A percentile compares a stretch with the other conserved stretches of the same genome.
Evolutionary conservation across 768 basidiomycete species (phyloP).

Genomic region (Porphyrellus cyaneotinctus): DNA sequence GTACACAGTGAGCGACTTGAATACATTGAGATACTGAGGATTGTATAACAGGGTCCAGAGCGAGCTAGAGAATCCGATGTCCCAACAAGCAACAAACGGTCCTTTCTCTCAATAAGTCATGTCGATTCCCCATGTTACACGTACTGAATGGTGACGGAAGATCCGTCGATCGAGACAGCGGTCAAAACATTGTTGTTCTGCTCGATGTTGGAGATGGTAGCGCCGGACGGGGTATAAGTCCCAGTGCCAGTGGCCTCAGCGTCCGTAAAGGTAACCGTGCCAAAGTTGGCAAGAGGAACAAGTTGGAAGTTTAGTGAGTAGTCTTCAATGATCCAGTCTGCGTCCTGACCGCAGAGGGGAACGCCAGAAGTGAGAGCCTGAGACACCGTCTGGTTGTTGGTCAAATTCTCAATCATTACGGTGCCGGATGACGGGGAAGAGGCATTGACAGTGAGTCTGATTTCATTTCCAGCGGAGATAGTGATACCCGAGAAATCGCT

Average conservation of each 20-base stretch:
- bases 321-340: conserved; percentile 15
- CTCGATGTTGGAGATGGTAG: neutral
- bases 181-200: conserved; percentile 5
- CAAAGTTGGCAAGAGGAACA: conserved; percentile 4
- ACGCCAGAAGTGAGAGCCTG: neutral
- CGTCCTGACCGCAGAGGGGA: conserved; percentile 2
- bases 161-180: neutral
- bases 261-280: conserved; percentile 1
- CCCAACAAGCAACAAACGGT: no score
- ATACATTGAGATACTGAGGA: no score
- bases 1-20: no score
- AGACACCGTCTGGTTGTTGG: neutral
- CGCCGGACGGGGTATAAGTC: neutral
- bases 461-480: conserved; percentile 7
- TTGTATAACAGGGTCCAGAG: no score
- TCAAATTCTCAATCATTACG: conserved; percentile 1
- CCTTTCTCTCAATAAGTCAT: no score
- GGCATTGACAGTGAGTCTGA: conserved; percentile 2
- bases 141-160: neutral
- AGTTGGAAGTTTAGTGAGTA: neutral
- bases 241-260: neutral
- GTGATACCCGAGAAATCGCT: neutral
- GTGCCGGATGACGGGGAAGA: neutral
- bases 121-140: neutral
- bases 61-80: no score